Evolutionary conservation across 257 asterid species (phyloP).

Genomic region (Lantana camara): DNA sequence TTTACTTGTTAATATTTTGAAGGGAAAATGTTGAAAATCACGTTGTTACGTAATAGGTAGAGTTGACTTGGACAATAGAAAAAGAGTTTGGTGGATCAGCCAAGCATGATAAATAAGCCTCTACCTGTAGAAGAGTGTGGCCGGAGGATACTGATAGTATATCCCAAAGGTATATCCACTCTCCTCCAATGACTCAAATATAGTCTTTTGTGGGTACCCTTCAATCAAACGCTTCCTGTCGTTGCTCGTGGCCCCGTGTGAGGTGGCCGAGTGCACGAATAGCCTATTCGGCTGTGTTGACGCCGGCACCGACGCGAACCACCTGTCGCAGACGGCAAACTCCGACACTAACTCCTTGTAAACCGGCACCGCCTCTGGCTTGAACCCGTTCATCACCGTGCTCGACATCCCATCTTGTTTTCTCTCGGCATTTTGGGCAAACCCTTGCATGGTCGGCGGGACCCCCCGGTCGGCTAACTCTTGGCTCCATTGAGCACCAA

Average conservation of each 20-base stretch:
- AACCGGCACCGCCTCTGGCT: conserved; percentile 54
- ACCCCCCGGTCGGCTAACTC: conserved; percentile 16
- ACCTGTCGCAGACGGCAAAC: conserved; percentile 74
- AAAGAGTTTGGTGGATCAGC: no score
- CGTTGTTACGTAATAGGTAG: no score
- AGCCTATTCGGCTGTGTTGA: conserved; percentile 79
- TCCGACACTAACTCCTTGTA: conserved; percentile 55
- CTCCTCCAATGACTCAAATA: conserved; percentile 70
- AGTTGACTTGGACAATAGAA: no score
- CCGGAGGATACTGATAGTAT: conserved; percentile 66
- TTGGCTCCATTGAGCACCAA: conserved; percentile 49
- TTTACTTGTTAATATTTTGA: no score
- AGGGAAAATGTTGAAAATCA: no score
- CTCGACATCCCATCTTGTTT: conserved; percentile 42
- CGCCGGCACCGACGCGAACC: conserved; percentile 79
- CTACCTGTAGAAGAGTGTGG: conserved; percentile 66
- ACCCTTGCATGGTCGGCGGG: conserved; percentile 60
- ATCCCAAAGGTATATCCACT: conserved; percentile 58
- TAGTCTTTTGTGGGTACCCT: conserved; percentile 76
- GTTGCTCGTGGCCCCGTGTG: conserved; percentile 54
- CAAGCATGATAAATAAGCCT: no score
- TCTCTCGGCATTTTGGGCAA: conserved; percentile 64
- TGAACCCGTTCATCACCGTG: conserved; percentile 69
- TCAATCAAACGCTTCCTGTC: conserved; percentile 37
- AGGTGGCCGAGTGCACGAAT: conserved; percentile 73